Percentiles rank a stretch among this genome's conserved stretches.
These are phyloP conservation scores for Phyllosticta paracitricarpa DNA, from an alignment of 2,329 filamentous ascomycete genomes.

Conservation along the genomic window DNA sequence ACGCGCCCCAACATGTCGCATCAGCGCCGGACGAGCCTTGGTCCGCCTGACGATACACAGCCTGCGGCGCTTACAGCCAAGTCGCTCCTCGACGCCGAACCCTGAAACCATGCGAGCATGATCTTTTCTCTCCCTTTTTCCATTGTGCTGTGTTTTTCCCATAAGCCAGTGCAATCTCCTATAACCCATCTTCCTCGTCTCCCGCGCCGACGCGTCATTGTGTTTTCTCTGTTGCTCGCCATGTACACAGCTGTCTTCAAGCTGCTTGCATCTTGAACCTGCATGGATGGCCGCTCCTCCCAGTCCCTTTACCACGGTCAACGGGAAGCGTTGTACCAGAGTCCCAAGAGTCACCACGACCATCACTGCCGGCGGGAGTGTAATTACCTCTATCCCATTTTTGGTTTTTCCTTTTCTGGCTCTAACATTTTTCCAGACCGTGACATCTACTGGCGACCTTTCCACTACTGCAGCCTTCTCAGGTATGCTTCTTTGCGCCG, in stretches of 20 bases:
- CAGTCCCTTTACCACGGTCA: slow-evolving; percentile 28
- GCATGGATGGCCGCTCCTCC: slow-evolving; percentile 29
- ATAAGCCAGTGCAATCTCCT: neutral
- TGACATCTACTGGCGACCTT: neutral
- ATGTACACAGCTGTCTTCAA: slow-evolving; percentile 1
- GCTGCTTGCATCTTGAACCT: slow-evolving; percentile 18
- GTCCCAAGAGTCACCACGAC: neutral
- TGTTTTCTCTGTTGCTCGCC: slow-evolving; percentile 1
- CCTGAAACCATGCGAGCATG: slow-evolving; percentile 8
- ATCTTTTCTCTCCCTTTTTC: neutral
- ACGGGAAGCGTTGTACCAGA: slow-evolving; percentile 29
- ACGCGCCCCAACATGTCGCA: neutral
- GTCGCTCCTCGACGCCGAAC: neutral
- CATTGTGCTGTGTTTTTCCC: neutral
- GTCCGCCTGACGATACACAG: neutral
- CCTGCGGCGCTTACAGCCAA: slow-evolving; percentile 4
- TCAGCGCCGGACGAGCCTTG: neutral
- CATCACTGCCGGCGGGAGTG: neutral
- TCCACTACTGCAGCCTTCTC: neutral
- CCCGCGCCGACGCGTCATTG: neutral
- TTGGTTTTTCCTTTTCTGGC: neutral
- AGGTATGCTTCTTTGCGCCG: too few relatives aligned
- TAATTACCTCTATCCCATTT: neutral
- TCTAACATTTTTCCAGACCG: neutral
- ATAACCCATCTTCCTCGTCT: neutral